A percentile compares a stretch with the other conserved stretches of the same genome.
These are phyloP conservation scores for Melastoma candidum DNA, from an alignment of 441 rosid species.

Conservation along the genomic window DNA sequence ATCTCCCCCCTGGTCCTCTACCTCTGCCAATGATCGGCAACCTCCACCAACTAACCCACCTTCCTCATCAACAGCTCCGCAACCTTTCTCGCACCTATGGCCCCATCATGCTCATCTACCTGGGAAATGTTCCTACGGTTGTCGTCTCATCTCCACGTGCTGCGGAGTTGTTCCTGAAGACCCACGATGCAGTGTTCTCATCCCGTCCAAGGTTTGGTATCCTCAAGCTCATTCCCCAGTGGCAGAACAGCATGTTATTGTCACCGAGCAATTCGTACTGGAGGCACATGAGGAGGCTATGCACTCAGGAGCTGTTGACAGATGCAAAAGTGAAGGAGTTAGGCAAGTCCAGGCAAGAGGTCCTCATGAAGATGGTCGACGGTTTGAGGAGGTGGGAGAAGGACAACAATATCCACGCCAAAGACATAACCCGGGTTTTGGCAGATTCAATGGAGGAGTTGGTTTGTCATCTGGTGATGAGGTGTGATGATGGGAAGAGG, in stretches of 20 bases:
- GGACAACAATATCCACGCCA: not conserved
- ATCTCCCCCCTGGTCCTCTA: slow-evolving; percentile 8
- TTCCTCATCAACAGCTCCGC: slow-evolving; percentile 10
- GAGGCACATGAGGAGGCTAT: slow-evolving; percentile 5
- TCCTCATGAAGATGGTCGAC: not conserved
- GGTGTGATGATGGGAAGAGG: not conserved
- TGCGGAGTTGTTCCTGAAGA: slow-evolving; percentile 5
- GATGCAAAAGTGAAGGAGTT: slow-evolving; percentile 1
- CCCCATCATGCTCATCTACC: slow-evolving; percentile 12
- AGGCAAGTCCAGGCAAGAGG: slow-evolving; percentile 7
- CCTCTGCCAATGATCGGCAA: slow-evolving; percentile 13
- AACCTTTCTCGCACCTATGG: slow-evolving; percentile 8
- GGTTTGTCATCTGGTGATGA: slow-evolving; percentile 3
- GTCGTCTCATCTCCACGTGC: slow-evolving; percentile 8
- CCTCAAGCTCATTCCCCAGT: not conserved
- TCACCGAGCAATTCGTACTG: slow-evolving; percentile 2
- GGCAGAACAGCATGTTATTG: slow-evolving; percentile 3
- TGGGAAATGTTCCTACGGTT: slow-evolving; percentile 4
- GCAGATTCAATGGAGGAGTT: slow-evolving; percentile 1
- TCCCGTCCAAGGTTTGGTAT: not conserved
- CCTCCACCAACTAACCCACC: slow-evolving; percentile 10
- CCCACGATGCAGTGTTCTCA: slow-evolving; percentile 8
- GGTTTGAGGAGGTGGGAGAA: not conserved
- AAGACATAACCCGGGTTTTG: slow-evolving; percentile 8
- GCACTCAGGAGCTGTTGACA: slow-evolving; percentile 2